Base-by-base conservation (phyloP, 371 early-diverging fungal species). In the Mortierella sp. region DNA sequence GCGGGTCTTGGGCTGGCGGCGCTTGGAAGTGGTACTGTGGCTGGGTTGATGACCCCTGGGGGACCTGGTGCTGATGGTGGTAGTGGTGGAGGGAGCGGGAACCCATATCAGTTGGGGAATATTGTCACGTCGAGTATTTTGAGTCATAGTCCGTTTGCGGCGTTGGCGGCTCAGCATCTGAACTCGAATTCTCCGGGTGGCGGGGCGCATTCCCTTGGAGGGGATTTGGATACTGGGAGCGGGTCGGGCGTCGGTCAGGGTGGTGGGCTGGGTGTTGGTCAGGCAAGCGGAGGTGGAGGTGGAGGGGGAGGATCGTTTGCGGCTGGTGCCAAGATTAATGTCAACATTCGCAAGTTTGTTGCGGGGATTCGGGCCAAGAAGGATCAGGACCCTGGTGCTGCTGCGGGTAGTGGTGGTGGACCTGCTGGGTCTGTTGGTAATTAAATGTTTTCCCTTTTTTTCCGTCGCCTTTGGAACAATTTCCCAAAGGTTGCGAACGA, bases 121-220 rank as follows among this genome's bases (percentile, higher is more conserved):
- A 77, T 83, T 41, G 83, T 83, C 51, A 79, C 83, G 6, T 83
- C 83, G 21, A 79, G 76, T 48, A 84, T 84, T 43, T 71, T 86
- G n/a, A 86, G 87, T 29, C 87, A 86, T 29, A 82, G 87, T 49
- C 87, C 87, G 8, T 86, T 86, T 72, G 79, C 87, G 7, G 80
- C 82, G 7, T 54, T 86, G 24, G 76, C 85, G 6, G 79, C 80
- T 24, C 79, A 83, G 70, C 83, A 83, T 41, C 46, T 79, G 43
- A 79, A 74, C 49, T 72, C 83, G 10, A 75, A 80, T 21, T 71
- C 76, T 8, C 41, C 60, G 5, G 76, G 76, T 1, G 72, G 43
- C 46, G 75, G 80, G 12, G 27, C 77, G 7, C 51, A 74, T 44
- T 63, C 68, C 3, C 41, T 76, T 27, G 77, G 80, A 18, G 78